Percentiles rank a stretch among this genome's conserved stretches.
These are phyloP conservation scores for Fusarium sp. DNA, from an alignment of 2,329 filamentous ascomycete genomes.

Conservation along the genomic window DNA sequence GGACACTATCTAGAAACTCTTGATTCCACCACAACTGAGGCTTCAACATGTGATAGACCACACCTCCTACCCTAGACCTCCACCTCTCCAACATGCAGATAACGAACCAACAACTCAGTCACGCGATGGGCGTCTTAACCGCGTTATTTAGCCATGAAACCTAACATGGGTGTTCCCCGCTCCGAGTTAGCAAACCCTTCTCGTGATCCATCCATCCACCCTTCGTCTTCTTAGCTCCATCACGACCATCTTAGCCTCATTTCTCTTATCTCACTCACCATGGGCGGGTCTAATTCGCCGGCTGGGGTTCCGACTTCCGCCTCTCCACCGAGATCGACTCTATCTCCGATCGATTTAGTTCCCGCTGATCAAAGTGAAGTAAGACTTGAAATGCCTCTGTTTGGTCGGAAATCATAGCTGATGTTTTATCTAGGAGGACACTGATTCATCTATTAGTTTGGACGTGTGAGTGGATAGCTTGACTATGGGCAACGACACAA, in stretches of 20 bases:
- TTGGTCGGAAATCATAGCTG: not conserved
- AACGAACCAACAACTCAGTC: not conserved
- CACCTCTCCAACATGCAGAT: not conserved
- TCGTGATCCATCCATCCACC: not conserved
- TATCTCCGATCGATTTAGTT: not conserved
- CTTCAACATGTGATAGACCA: not conserved
- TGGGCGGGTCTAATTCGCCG: not conserved
- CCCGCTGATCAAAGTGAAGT: not conserved
- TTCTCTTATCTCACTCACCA: not conserved
- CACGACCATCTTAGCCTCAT: not conserved
- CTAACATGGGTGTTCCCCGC: not conserved
- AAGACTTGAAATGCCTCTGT: not conserved
- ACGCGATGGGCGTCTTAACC: not conserved
- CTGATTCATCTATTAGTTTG: not conserved
- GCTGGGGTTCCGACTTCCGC: not conserved
- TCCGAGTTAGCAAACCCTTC: not conserved
- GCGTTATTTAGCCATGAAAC: not conserved
- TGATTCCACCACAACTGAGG: not conserved
- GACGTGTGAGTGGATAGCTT: not conserved
- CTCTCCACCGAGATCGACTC: not conserved
- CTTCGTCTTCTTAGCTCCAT: not conserved
- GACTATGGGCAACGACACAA: not conserved
- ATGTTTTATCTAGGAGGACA: not conserved
- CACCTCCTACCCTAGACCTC: not conserved
- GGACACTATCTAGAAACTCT: not conserved